Base-by-base conservation (phyloP, 2,329 filamentous ascomycete genomes). In the Sphaerulina vaccinii region DNA sequence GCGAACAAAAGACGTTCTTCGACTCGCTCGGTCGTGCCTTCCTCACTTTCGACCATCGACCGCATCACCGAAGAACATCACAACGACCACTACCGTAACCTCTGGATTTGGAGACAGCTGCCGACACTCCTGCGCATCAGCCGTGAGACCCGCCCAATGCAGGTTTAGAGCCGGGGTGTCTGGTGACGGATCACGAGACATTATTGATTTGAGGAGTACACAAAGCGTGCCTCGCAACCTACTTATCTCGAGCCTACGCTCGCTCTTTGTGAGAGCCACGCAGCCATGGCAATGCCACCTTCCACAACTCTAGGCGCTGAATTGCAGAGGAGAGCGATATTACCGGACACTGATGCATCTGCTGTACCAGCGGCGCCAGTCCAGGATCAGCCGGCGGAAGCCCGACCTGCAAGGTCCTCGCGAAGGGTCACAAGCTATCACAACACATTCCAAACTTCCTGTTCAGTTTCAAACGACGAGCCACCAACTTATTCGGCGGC, bases 391-490 rank as follows among this genome's bases (percentile, higher is more conserved):
- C 44, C 37, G 37, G 29, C 38, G 19, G 51, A 41, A 37, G 32
- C 35, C 24, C 51, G 51, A 19, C 40, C 38, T 21, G 29, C 55
- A 32, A 49, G 56, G 27, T 27, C 49, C 10, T 37, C 56, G 16
- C 52, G 60, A 29, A 58, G 63, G 55, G 55, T 60, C 21, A 67
- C 63, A 24, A 70, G 68, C 45, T 62, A 71, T 50, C 65, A 66
- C 62, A 67, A 67, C 48, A 39, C 56, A 19, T 71, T 70, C 54
- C 67, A 68, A 44, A 68, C 67, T 2, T 50, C 56, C 11, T 69
- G 66, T 55, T 48, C 60, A 15, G 58, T 61, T 3, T 51, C 53
- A 24, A 59, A 55, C 41, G 67, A 69, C 45, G 43, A 55, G 15
- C 66, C 68, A 16, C 68, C 68, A n/a, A 60, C 55, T 9, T 71